phyloP scores from a whole-genome alignment of 192 early-diverging fungal genomes.

The Gryganskiella cystojenkinii region DNA sequence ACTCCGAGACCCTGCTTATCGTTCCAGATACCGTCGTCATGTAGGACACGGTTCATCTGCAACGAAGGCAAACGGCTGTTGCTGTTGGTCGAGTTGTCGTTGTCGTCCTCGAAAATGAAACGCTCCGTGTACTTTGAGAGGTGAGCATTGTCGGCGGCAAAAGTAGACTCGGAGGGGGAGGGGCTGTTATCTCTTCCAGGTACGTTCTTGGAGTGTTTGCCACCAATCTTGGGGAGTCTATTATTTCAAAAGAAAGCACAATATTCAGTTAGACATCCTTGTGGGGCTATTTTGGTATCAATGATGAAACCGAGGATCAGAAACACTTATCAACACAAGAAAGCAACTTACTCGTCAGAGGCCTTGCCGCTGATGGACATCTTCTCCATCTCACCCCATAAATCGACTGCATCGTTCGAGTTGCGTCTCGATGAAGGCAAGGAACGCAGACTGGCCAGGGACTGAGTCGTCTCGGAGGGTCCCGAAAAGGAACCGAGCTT shows the following conservation, averaged over 20 bases:
- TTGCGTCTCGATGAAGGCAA: slow-evolving; percentile 78
- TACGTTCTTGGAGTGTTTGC: slow-evolving; percentile 6
- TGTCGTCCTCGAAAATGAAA: slow-evolving; percentile 60
- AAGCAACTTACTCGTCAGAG: slow-evolving; percentile 39
- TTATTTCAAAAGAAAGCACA: slow-evolving; percentile 3
- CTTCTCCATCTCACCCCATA: slow-evolving; percentile 54
- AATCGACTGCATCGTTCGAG: slow-evolving; percentile 66
- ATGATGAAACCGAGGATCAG: neutral
- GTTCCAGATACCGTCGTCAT: slow-evolving; percentile 49
- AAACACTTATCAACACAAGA: slow-evolving; percentile 7
- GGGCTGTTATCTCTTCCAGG: slow-evolving; percentile 26
- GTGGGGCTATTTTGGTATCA: too few relatives aligned
- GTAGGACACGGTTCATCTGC: slow-evolving; percentile 45
- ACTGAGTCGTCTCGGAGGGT: slow-evolving; percentile 17
- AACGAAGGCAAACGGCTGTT: slow-evolving; percentile 30
- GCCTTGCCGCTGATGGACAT: slow-evolving; percentile 49
- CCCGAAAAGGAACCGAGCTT: slow-evolving; percentile 34
- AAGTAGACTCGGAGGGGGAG: slow-evolving; percentile 33
- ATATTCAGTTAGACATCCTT: neutral
- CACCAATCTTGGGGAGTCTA: slow-evolving; percentile 44
- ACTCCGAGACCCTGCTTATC: slow-evolving; percentile 39
- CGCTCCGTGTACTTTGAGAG: slow-evolving; percentile 58
- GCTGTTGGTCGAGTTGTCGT: slow-evolving; percentile 29
- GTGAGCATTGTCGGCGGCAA: slow-evolving; percentile 45
- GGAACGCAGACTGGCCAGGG: slow-evolving; percentile 57